phyloP scores from a whole-genome alignment of 2,329 filamentous ascomycete species.

The Trichoderma citrinoviride region DNA sequence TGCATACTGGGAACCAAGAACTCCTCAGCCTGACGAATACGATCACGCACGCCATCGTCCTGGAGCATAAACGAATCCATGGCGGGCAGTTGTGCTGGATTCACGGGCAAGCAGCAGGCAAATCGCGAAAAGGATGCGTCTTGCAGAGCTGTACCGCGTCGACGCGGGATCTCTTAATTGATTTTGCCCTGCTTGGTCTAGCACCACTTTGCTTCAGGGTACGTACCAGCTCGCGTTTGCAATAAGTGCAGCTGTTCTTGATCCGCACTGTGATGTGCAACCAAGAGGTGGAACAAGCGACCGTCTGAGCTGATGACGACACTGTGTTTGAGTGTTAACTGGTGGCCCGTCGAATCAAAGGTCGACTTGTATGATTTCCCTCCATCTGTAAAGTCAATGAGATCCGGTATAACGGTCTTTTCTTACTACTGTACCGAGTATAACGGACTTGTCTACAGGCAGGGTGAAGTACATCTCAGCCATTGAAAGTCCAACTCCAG shows the following conservation, averaged over 20 bases:
- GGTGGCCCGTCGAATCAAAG: no score
- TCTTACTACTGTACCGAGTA: no score
- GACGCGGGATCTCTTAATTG: slow-evolving; percentile 1
- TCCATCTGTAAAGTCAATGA: no score
- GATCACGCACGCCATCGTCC: slow-evolving; percentile 81
- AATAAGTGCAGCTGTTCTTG: not conserved
- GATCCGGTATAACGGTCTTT: no score
- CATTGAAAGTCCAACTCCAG: no score
- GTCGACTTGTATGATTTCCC: no score
- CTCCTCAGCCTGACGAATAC: slow-evolving; percentile 82
- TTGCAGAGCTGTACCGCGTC: not conserved
- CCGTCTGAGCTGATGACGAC: no score
- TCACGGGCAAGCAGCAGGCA: not conserved
- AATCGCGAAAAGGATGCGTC: not conserved
- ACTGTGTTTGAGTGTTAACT: no score
- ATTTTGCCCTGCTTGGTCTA: not conserved
- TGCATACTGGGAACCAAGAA: slow-evolving; percentile 84
- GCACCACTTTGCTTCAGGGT: not conserved
- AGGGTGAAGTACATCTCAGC: no score
- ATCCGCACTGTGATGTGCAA: no score
- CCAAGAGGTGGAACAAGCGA: no score
- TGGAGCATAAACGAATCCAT: slow-evolving; percentile 76
- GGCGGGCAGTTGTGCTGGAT: slow-evolving; percentile 25
- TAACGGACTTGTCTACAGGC: no score
- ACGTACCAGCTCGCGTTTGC: not conserved